Base-by-base conservation (phyloP, 106 monocot species). In the Phalaenopsis equestris region DNA sequence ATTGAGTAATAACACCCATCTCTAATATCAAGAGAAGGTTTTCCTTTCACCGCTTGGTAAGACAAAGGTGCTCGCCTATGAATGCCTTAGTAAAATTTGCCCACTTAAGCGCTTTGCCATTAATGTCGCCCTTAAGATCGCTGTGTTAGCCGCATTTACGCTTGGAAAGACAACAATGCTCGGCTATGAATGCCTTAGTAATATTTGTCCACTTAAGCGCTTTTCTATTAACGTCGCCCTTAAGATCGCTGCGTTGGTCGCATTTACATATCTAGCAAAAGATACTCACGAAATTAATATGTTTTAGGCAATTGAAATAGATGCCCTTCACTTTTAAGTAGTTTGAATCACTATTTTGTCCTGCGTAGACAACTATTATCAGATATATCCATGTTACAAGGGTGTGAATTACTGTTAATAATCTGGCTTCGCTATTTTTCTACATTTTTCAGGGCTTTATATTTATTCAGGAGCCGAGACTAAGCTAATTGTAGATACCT, bases 401-500 rank as follows among this genome's bases (percentile, higher is more conserved):
- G 43, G 19, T 17, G 45, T 5, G 7, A 61, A 21, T 18, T 43
- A 45, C 19, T 43, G 4, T 19, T 76, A 49, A 76, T 76, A 24
- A 76, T 76, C 21, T 30, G 16, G 42, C 42, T 74, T 74, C 19
- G 38, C 70, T 39, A 3, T 70, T 76, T 76, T 76, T 24, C 6
- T 12, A 76, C 17, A 11, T 58, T 4, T 67, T 90, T 84, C 90
- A 93, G 93, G 90, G 77, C 73, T 93, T 76, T 90, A 85, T 88
- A 79, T 93, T 78, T 85, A 76, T 85, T 76, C 90, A 42, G 86
- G 80, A 67, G 88, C 90, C 52, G 90, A 90, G 82, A 88, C 86
- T 78, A 88, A 88, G 85, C 87, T 93, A n/a, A 74, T 85, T 56
- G 93, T 93, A 72, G 93, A 93, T 82, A 90, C 90, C 24, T 88